Conservation (phyloP, 768 basidiomycete genomes). For the Hericium coralloides region DNA sequence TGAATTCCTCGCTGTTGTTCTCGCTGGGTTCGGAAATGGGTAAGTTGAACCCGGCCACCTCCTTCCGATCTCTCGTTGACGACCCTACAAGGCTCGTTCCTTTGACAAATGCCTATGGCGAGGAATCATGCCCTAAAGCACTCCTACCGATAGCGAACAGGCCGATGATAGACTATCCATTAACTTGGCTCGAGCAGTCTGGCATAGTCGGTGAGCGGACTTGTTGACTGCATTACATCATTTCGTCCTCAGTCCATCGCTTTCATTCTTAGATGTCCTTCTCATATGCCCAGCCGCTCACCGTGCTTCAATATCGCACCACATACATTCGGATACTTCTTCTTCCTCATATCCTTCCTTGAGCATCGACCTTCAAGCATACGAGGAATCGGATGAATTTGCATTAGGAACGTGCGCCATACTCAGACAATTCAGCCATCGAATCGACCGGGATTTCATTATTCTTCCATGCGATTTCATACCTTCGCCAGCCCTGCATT, state of each 20-base stretch:
- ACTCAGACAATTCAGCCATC: constrained; percentile 64
- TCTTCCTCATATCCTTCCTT: constrained; percentile 51
- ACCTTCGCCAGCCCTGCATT: constrained; percentile 63
- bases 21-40: constrained; percentile 93
- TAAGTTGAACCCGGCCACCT: constrained; percentile 26
- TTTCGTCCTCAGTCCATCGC: background rate
- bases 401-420: constrained; percentile 66
- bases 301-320: constrained; percentile 68
- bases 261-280: constrained; percentile 55
- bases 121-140: constrained; percentile 79
- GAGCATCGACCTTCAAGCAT: constrained; percentile 70
- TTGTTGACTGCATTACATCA: constrained; percentile 4
- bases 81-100: constrained; percentile 27
- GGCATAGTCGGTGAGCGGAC: constrained; percentile 63
- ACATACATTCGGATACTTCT: constrained; percentile 71
- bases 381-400: constrained; percentile 62
- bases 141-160: constrained; percentile 82
- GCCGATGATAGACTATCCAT: constrained; percentile 76
- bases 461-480: constrained; percentile 89
- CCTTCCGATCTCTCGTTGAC: background rate
- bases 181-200: constrained; percentile 82
- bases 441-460: constrained; percentile 80
- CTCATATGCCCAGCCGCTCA: constrained; percentile 78
- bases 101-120: constrained; percentile 65
- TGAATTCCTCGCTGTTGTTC: constrained; percentile 83